Base-by-base conservation (phyloP, 805 yeast species). In the Saturnispora dispora region DNA sequence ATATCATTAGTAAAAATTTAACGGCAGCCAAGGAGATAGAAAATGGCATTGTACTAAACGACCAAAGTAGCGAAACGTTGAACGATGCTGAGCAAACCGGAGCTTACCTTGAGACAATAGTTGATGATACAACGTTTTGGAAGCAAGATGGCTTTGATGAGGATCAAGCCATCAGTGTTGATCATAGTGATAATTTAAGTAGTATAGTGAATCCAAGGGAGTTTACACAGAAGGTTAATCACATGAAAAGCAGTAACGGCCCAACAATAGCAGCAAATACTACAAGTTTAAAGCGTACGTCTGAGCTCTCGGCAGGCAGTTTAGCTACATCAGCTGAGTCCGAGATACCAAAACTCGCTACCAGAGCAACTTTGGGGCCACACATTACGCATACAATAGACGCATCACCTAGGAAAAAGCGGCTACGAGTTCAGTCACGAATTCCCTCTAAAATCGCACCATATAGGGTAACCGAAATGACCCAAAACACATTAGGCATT, bases 381-480 rank as follows among this genome's bases (percentile, higher is more conserved):
- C 41, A 20, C 32, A 22, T 48, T 3, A 46, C 48, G 3, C 51
- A 48, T n/a, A 41, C 17, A 13, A 48, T 48, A n/a, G 46, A 48
- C 33, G 23, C 30, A 20, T 41, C 51, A 2, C 51, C 40, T 3
- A 48, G 25, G n/a, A 48, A 33, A 22, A 32, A 36, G 13, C n/a
- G 8, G 22, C 44, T 17, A 40, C 35, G 17, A 15, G 30, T 18
- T 10, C 35, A 22, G 27, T 35, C 39, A 5, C 25, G n/a, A 15
- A 27, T 42, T 11, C 44, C 27, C 23, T 13, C 9, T 10, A n/a
- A 17, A 25, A 6, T 40, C 9, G 25, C 42, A 10, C 42, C 36
- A 17, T 37, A 22, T 11, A 32, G n/a, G 33, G 28, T 48, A 5
- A 17, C 37, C 4, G 51, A 42, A n/a, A 35, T 48, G 43, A 20